Base-by-base conservation (phyloP, 2,329 filamentous ascomycete species). In the Tolypocladium cylindrosporum region DNA sequence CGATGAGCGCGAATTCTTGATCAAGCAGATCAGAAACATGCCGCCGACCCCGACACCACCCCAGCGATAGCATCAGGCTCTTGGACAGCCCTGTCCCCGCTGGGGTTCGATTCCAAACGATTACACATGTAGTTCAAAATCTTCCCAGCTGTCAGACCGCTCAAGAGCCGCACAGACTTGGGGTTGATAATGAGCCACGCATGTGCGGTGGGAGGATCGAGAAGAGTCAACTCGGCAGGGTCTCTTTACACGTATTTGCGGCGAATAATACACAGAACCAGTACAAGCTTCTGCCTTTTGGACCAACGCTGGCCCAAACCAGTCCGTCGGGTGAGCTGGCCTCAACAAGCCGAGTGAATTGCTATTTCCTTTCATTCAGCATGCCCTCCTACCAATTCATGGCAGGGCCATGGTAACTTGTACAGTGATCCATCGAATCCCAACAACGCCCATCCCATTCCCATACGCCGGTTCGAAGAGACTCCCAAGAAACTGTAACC, bases 1-100 rank as follows among this genome's bases (percentile, higher is more conserved):
- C 64, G 94, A 99, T 69, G 94, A 99, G 79, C 90, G 96, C 69
- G 93, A 94, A 66, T 99, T 97, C 70, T 77, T 99, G 67, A 92
- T 99, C 68, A 93, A 95, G 74, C 92, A 97, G 73, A 97, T 99
- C 68, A 79, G 80, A 65, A 86, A 83, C 63, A 84, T 87, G 82
- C 83, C 84, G 4, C 69, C 80, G 3, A 78, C 75, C 56, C 84
- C 84, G 3, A 77, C 86, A 36, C 73, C 77, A 51, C 77, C 79
- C 36, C 75, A 81, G 64, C 74, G 80, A 62, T 76, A 64, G 67
- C 55, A 14, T 1, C 16, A 34, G 31, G 27, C 27, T 34, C 16
- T 34, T 27, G 45, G 45, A 34, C 27, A 2, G 14, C 27, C 24
- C 45, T 19, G 14, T 1, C 27, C 10, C 16, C 4, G 27, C 16